Conservation (phyloP, 768 basidiomycete genomes). For the Rhizopogon vulgaris region DNA sequence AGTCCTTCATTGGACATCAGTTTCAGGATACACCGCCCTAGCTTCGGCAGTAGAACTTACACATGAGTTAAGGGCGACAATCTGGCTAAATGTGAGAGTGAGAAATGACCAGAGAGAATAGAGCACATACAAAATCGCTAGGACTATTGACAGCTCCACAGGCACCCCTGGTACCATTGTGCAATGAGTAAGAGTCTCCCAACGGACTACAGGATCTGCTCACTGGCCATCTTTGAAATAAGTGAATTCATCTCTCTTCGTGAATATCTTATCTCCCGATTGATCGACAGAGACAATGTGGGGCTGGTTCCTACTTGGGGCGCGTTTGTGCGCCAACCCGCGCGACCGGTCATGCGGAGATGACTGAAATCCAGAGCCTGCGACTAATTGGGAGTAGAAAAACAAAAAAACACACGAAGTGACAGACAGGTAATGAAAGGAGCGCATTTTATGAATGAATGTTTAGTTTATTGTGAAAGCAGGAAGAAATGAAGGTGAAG, state of each 20-base stretch:
- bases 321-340: slow-evolving; percentile 6
- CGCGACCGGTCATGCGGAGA: slow-evolving; percentile 9
- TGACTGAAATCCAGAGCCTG: slow-evolving; percentile 2
- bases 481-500: slow-evolving; percentile 5
- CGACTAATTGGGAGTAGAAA: slow-evolving; percentile 5
- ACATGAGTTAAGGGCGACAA: slow-evolving; percentile 37
- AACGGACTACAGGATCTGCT: not conserved
- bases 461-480: slow-evolving; percentile 3
- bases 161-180: slow-evolving; percentile 31
- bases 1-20: slow-evolving; percentile 27
- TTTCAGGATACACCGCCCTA: not conserved
- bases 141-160: slow-evolving; percentile 25
- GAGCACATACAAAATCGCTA: slow-evolving; percentile 18
- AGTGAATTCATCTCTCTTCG: slow-evolving; percentile 14
- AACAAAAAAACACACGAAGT: slow-evolving; percentile 14
- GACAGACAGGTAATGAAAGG: slow-evolving; percentile 20
- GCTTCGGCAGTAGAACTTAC: slow-evolving; percentile 20
- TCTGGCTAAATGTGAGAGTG: slow-evolving; percentile 19
- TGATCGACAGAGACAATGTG: slow-evolving; percentile 1
- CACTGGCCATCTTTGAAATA: slow-evolving; percentile 22
- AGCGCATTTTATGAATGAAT: slow-evolving; percentile 20
- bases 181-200: not conserved
- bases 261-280: slow-evolving; percentile 9
- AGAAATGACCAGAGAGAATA: not conserved
- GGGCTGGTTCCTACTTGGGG: not conserved